These are phyloP conservation scores for Backusella morwellensis DNA, from an alignment of 192 early-diverging fungal species.

Conservation along the genomic window DNA sequence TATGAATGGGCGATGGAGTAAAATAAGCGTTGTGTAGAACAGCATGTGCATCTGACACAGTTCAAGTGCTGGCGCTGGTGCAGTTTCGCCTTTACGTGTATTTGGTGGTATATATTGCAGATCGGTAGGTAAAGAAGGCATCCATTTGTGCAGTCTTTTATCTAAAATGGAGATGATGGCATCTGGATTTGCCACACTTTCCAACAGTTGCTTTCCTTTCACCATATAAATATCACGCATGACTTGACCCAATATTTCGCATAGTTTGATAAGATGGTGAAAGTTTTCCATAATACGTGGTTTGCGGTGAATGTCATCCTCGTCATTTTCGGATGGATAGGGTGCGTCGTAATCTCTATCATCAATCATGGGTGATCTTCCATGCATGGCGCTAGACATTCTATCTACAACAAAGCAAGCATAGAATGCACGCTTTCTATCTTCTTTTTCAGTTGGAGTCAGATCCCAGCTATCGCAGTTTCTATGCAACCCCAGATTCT, in stretches of 20 bases:
- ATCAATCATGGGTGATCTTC: constrained; percentile 53
- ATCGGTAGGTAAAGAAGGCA: constrained; percentile 33
- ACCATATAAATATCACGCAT: constrained; percentile 49
- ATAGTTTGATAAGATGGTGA: constrained; percentile 22
- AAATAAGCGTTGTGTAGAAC: constrained; percentile 50
- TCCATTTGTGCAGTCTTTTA: constrained; percentile 37
- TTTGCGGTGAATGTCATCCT: not conserved
- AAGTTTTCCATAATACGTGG: constrained; percentile 39
- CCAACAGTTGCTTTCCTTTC: constrained; percentile 26
- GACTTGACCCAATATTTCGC: constrained; percentile 48
- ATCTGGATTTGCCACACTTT: constrained; percentile 21
- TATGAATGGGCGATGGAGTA: constrained; percentile 58
- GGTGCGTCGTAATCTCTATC: constrained; percentile 44
- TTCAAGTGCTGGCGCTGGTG: constrained; percentile 19
- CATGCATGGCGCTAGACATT: constrained; percentile 62
- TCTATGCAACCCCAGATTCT: constrained; percentile 76
- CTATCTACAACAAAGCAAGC: constrained; percentile 68
- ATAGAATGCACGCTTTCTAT: constrained; percentile 73
- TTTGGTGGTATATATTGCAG: constrained; percentile 39
- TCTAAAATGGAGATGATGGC: constrained; percentile 26
- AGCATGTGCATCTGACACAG: constrained; percentile 45
- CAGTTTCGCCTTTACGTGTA: constrained; percentile 16
- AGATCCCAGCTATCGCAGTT: constrained; percentile 58
- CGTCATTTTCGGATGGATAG: constrained; percentile 26
- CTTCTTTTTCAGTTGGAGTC: constrained; percentile 53